These are phyloP conservation scores for Gaultheria prostrata DNA, from an alignment of 148 eudicot genomes.

Conservation along the genomic window DNA sequence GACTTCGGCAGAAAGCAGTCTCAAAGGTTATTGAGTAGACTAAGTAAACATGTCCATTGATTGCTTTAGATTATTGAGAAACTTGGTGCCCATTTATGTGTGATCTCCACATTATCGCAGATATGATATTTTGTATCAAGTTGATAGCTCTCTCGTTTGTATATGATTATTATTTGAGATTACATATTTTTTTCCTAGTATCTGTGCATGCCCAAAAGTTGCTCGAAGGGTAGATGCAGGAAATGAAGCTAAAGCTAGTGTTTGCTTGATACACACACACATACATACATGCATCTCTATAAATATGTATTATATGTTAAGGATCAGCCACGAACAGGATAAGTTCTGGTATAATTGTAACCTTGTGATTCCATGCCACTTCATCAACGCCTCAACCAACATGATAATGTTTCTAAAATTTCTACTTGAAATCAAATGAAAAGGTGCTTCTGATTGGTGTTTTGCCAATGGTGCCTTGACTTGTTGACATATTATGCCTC, in stretches of 20 bases:
- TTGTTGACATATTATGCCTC: neutral
- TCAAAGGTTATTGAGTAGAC: slow-evolving; percentile 57
- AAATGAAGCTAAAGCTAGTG: neutral
- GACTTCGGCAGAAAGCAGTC: slow-evolving; percentile 93
- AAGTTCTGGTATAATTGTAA: neutral
- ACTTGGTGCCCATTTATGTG: neutral
- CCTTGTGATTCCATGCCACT: neutral
- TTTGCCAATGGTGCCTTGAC: neutral
- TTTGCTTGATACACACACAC: neutral
- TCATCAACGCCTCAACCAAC: neutral
- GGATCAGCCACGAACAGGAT: neutral
- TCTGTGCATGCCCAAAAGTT: neutral
- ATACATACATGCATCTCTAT: neutral
- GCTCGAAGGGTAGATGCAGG: neutral
- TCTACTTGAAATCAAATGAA: neutral
- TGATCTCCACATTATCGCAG: neutral
- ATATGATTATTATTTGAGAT: neutral
- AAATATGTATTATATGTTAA: neutral
- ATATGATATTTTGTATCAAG: neutral
- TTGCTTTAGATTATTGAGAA: neutral
- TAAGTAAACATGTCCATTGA: neutral
- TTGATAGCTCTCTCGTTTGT: neutral
- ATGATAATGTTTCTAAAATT: neutral
- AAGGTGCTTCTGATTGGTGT: neutral
- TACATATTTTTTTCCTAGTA: neutral